Base-by-base conservation (phyloP, 345 rosid species). In the Salix exigua region DNA sequence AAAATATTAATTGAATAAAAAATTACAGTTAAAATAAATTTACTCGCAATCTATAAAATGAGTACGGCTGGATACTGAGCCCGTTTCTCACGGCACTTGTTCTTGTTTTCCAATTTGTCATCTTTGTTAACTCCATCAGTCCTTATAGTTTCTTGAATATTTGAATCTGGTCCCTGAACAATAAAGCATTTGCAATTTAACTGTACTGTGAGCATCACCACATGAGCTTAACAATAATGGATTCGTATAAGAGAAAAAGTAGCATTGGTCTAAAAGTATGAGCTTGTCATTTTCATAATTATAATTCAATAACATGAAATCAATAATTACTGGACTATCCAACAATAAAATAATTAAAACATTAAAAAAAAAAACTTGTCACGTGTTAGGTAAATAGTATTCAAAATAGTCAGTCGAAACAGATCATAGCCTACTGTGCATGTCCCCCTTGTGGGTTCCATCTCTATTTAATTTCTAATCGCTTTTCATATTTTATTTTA, bases 381-480 rank as follows among this genome's bases (percentile, higher is more conserved):
- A 68, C 62, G 72, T 83, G 83, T 85, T 81, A 77, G 85, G 85
- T 79, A 44, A 58, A 73, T 26, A 4, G 38, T 53, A 58, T 66
- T 77, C 75, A 77, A 68, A 85, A 5, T 1, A 30, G 55, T 18
- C 76, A 51, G 26, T 66, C 63, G 17, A 60, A 73, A 48, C 82
- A 72, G 78, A 42, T 60, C 76, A 77, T 37, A 40, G 37, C 55
- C 71, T 16, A 64, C 3, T 25, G 8, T 65, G 71, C 63, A n/a
- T n/a, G 1, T n/a, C 38, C 19, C 35, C 75, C 63, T 8, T 44
- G 26, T 60, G 44, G 73, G 73, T 69, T 73, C 76, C 66, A 7
- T 35, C 28, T 68, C 10, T n/a, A 7, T 55, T 21, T 66, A 33
- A 35, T 7, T 65, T 31, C 37, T 31, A 16, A 66, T 38, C 10